phyloP scores from a whole-genome alignment of 2,329 filamentous ascomycete genomes.

The Neopestalotiopsis sp. region DNA sequence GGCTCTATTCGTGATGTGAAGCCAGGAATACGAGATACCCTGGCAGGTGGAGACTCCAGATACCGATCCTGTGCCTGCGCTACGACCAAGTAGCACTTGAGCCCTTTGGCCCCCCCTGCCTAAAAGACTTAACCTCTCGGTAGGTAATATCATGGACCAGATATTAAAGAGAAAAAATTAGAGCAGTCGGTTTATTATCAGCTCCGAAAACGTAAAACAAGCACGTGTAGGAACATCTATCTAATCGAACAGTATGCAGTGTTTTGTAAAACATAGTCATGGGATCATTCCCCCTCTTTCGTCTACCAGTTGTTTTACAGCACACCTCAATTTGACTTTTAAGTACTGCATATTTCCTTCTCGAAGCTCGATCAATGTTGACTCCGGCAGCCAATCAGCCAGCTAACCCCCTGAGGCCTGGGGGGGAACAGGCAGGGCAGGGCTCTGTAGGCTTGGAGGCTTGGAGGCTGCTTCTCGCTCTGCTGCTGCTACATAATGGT shows the following conservation, averaged over 20 bases:
- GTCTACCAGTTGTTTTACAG: background rate
- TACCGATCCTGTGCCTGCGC: background rate
- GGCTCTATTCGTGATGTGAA: background rate
- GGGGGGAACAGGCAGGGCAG: no score
- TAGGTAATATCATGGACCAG: background rate
- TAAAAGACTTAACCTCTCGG: background rate
- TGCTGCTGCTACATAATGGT: background rate
- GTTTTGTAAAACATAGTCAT: constrained; percentile 1
- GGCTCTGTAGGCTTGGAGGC: background rate
- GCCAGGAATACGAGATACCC: constrained; percentile 7
- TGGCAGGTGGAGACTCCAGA: background rate
- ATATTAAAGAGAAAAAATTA: background rate
- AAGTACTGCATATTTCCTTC: constrained; percentile 3
- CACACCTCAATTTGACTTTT: background rate
- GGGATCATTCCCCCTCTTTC: background rate
- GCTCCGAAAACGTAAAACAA: background rate
- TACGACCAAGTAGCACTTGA: no score
- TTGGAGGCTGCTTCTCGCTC: background rate
- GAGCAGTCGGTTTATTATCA: background rate
- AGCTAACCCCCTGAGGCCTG: background rate
- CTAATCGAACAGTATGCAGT: background rate
- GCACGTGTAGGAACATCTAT: background rate
- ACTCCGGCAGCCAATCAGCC: background rate
- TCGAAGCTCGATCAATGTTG: constrained; percentile 3
- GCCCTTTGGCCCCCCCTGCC: background rate